A percentile compares a stretch with the other conserved stretches of the same genome.
These are phyloP conservation scores for Trichaptum fuscoviolaceum DNA, from an alignment of 768 basidiomycete species.

Conservation along the genomic window DNA sequence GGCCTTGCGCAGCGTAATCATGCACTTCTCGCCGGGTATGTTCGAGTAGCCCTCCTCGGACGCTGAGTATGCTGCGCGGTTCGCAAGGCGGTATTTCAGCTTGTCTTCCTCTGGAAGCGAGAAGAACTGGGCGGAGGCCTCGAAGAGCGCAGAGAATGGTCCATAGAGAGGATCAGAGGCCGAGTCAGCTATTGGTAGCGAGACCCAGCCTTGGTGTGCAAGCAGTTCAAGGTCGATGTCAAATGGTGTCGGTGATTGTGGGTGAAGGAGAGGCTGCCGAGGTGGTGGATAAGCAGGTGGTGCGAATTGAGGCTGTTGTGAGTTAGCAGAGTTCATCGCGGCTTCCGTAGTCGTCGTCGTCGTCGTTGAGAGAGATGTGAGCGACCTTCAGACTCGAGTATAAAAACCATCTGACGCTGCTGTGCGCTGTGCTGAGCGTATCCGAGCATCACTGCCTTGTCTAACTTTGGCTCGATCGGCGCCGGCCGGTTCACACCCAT, in stretches of 20 bases:
- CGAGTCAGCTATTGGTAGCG: slow-evolving; percentile 3
- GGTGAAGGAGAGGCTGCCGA: background rate
- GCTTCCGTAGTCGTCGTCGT: background rate
- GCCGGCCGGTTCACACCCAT: too few species aligned
- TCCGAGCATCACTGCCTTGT: background rate
- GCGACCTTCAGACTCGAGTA: background rate
- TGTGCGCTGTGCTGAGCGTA: background rate
- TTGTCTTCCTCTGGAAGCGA: slow-evolving; percentile 6
- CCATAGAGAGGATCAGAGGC: slow-evolving; percentile 7
- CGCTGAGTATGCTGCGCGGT: slow-evolving; percentile 8
- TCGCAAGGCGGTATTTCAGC: slow-evolving; percentile 4
- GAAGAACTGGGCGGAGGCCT: slow-evolving; percentile 10
- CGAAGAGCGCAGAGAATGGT: slow-evolving; percentile 10
- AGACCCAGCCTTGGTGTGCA: slow-evolving; percentile 5
- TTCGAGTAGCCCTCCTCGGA: slow-evolving; percentile 17
- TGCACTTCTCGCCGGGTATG: slow-evolving; percentile 15
- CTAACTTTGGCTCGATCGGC: background rate
- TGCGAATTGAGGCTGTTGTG: background rate
- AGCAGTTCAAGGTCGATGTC: slow-evolving; percentile 4
- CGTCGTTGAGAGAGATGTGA: background rate
- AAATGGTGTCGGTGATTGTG: background rate
- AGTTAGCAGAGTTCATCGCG: background rate
- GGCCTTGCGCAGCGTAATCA: slow-evolving; percentile 13
- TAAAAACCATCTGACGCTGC: background rate
- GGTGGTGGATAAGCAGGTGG: background rate